phyloP scores from a whole-genome alignment of 2,329 filamentous ascomycete species.

The Onygenales sp. region DNA sequence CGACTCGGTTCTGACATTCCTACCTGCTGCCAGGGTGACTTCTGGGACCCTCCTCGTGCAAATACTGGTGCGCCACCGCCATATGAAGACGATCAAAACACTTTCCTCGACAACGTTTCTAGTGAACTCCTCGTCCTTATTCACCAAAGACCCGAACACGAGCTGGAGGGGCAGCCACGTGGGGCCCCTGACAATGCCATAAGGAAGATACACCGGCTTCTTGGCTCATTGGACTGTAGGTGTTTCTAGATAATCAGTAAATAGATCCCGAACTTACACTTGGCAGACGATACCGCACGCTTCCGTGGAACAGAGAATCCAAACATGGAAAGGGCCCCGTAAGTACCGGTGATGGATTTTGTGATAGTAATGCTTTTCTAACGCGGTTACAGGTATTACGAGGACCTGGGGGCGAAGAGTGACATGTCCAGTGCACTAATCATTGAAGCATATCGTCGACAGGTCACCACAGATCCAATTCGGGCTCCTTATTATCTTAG shows the following conservation, averaged over 20 bases:
- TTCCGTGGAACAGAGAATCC: background rate
- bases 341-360: background rate
- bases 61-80: slow-evolving; percentile 24
- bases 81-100: slow-evolving; percentile 30
- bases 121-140: slow-evolving; percentile 49
- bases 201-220: slow-evolving; percentile 28
- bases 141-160: slow-evolving; percentile 31
- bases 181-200: slow-evolving; percentile 25
- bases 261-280: background rate
- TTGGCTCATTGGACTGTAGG: slow-evolving; percentile 28
- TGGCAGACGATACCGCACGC: slow-evolving; percentile 8
- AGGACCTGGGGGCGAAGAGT: slow-evolving; percentile 51
- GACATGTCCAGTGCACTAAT: slow-evolving; percentile 56
- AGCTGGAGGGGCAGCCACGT: slow-evolving; percentile 25
- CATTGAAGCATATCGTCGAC: slow-evolving; percentile 52
- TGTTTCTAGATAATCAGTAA: slow-evolving; percentile 1
- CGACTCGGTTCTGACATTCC: background rate
- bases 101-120: slow-evolving; percentile 51
- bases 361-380: background rate
- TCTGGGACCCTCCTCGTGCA: slow-evolving; percentile 36
- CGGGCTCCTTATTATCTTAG: slow-evolving; percentile 55
- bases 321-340: slow-evolving; percentile 1
- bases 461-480: slow-evolving; percentile 45
- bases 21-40: slow-evolving; percentile 19
- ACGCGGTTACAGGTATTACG: slow-evolving; percentile 39